Percentiles rank a stretch among this genome's conserved stretches.
These are phyloP conservation scores for Trypanosoma avium DNA, from an alignment of 208 protist species.

Conservation along the genomic window DNA sequence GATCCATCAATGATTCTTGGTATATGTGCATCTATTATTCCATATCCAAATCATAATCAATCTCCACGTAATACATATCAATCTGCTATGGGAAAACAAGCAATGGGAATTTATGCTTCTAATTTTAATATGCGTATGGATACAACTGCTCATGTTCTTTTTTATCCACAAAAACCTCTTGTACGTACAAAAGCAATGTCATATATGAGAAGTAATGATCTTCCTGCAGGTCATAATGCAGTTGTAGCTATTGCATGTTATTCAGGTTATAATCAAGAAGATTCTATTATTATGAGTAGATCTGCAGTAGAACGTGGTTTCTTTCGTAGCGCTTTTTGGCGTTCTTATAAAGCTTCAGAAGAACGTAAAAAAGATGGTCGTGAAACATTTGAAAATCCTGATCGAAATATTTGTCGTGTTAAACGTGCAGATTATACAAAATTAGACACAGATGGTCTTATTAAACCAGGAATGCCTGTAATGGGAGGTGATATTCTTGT, in stretches of 20 bases:
- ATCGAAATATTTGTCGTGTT: conserved; percentile 72
- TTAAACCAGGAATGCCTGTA: conserved; percentile 83
- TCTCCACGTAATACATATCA: conserved; percentile 97
- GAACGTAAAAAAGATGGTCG: conserved; percentile 63
- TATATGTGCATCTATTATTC: conserved; percentile 95
- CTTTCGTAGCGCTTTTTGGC: conserved; percentile 89
- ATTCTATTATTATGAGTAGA: conserved; percentile 97
- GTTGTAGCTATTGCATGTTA: conserved; percentile 97
- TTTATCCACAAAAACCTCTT: conserved; percentile 96
- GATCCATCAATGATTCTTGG: conserved; percentile 97
- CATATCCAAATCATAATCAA: conserved; percentile 98
- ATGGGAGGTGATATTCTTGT: conserved; percentile 95
- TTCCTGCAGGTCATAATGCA: conserved; percentile 96
- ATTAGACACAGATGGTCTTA: conserved; percentile 95
- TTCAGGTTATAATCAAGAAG: conserved; percentile 99
- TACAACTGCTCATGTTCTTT: conserved; percentile 94
- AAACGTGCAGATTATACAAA: conserved; percentile 95
- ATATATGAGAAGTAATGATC: conserved; percentile 93
- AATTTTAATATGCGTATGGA: conserved; percentile 96
- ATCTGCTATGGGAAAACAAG: conserved; percentile 97
- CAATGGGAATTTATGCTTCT: conserved; percentile 94
- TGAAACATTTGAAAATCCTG: conserved; percentile 95
- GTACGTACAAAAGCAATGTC: conserved; percentile 92
- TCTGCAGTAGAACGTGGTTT: conserved; percentile 95
- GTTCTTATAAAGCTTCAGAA: conserved; percentile 90